A percentile compares a stretch with the other conserved stretches of the same genome.
phyloP scores from a whole-genome alignment of 345 rosid genomes.

The Moricandia arvensis region DNA sequence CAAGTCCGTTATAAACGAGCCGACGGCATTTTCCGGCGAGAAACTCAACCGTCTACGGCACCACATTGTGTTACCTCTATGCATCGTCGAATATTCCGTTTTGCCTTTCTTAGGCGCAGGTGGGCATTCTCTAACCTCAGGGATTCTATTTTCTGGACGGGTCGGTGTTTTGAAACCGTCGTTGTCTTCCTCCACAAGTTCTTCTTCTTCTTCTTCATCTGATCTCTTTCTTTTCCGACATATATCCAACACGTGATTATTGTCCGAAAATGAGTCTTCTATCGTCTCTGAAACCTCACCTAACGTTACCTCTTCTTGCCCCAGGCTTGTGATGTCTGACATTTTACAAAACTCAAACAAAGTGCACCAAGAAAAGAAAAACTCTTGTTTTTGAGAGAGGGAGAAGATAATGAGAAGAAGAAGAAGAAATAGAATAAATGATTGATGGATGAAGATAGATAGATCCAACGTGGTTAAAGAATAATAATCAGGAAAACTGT shows the following conservation, averaged over 20 bases:
- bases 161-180: slow-evolving; percentile 40
- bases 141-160: slow-evolving; percentile 38
- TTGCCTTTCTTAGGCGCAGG: slow-evolving; percentile 27
- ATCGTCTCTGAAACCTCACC: neutral
- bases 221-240: slow-evolving; percentile 37
- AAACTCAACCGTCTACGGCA: slow-evolving; percentile 35
- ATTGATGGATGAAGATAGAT: slow-evolving; percentile 35
- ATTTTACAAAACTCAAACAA: neutral
- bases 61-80: neutral
- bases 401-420: slow-evolving; percentile 3
- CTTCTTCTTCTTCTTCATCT: slow-evolving; percentile 20
- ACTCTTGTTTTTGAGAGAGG: slow-evolving; percentile 8
- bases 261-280: slow-evolving; percentile 18
- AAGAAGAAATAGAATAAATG: slow-evolving; percentile 5
- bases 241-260: neutral
- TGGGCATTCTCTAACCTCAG: slow-evolving; percentile 31
- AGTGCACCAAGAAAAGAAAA: neutral
- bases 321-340: slow-evolving; percentile 7
- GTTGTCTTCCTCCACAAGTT: slow-evolving; percentile 13
- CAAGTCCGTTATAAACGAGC: slow-evolving; percentile 30
- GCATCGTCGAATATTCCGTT: neutral
- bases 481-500: slow-evolving; percentile 39
- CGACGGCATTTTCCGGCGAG: slow-evolving; percentile 14
- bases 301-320: slow-evolving; percentile 13
- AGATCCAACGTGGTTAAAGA: slow-evolving; percentile 41